These are phyloP conservation scores for Apiotrichum siamense DNA, from an alignment of 1,284 basidiomycete genomes.

Conservation along the genomic window DNA sequence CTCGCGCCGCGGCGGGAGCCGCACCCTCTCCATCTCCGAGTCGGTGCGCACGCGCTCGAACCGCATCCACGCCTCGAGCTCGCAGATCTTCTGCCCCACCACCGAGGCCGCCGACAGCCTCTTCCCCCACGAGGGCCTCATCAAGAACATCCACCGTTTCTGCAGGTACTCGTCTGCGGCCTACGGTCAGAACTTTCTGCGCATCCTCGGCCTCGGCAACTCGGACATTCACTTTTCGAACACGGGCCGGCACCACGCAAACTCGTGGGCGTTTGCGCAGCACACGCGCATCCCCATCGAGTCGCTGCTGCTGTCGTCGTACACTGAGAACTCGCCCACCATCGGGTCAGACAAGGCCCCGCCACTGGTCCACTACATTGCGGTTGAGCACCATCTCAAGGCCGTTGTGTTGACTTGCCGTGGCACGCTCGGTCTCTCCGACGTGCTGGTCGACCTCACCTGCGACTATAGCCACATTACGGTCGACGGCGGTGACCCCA, in stretches of 20 bases:
- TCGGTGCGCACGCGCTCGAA: slow-evolving; percentile 19
- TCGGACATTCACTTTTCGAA: slow-evolving; percentile 50
- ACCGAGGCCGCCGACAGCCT: slow-evolving; percentile 24
- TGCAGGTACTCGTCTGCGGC: slow-evolving; percentile 50
- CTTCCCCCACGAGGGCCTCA: slow-evolving; percentile 48
- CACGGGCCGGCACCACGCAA: slow-evolving; percentile 49
- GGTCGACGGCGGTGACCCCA: slow-evolving; percentile 45
- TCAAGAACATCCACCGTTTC: slow-evolving; percentile 50
- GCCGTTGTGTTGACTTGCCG: slow-evolving; percentile 51
- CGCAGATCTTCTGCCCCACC: slow-evolving; percentile 15
- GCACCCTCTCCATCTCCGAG: slow-evolving; percentile 4
- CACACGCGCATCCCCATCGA: slow-evolving; percentile 52
- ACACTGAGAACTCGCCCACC: slow-evolving; percentile 38
- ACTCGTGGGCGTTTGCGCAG: slow-evolving; percentile 47
- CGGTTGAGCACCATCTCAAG: slow-evolving; percentile 49
- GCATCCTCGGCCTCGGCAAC: slow-evolving; percentile 50
- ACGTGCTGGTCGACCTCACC: slow-evolving; percentile 53
- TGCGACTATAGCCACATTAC: slow-evolving; percentile 49
- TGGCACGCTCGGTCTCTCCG: slow-evolving; percentile 51
- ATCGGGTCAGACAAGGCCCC: slow-evolving; percentile 42
- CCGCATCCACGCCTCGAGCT: slow-evolving; percentile 12
- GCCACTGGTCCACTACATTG: slow-evolving; percentile 50
- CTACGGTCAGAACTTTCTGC: slow-evolving; percentile 49
- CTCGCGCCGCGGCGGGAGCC: not conserved
- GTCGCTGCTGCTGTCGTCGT: slow-evolving; percentile 50